Evolutionary conservation across 345 rosid species (phyloP).

Genomic region (Linum usitatissimum): DNA sequence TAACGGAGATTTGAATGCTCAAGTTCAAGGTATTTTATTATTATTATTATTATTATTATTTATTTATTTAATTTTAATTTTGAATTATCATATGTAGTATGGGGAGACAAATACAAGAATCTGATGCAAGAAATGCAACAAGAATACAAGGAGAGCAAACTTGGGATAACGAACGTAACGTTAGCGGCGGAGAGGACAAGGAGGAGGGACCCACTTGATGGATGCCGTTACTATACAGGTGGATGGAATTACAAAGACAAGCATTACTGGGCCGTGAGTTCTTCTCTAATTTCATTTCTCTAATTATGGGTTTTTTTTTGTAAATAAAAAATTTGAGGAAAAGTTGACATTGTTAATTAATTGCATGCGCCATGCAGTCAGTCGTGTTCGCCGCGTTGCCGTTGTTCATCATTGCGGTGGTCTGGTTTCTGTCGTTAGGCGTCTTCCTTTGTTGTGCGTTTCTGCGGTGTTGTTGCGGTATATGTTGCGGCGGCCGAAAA

Average conservation of each 20-base stretch:
- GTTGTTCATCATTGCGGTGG: slow-evolving; percentile 26
- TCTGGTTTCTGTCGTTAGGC: slow-evolving; percentile 40
- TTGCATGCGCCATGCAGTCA: slow-evolving; percentile 26
- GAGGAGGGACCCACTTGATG: slow-evolving; percentile 5
- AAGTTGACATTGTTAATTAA: too few relatives aligned
- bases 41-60: too few relatives aligned
- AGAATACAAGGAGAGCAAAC: not conserved
- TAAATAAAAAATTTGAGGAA: too few relatives aligned
- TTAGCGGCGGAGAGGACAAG: not conserved
- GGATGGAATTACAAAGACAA: not conserved
- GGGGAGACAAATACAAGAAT: not conserved
- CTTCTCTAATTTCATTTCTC: not conserved
- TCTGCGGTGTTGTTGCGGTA: slow-evolving; percentile 14
- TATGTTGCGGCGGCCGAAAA: slow-evolving; percentile 21
- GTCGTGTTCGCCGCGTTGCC: slow-evolving; percentile 43
- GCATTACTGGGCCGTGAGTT: slow-evolving; percentile 4
- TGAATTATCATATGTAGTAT: not conserved
- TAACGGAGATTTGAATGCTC: too few relatives aligned
- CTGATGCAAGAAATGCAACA: not conserved
- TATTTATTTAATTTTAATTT: too few relatives aligned
- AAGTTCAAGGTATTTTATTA: too few relatives aligned
- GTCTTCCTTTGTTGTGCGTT: slow-evolving; percentile 21
- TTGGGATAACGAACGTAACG: not conserved
- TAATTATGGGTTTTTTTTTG: too few relatives aligned
- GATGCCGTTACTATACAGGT: not conserved